Evolutionary conservation across 306 rosid species (phyloP), one percentile per base, ranked within the genome.

Genomic region (Cyamopsis tetragonoloba): DNA sequence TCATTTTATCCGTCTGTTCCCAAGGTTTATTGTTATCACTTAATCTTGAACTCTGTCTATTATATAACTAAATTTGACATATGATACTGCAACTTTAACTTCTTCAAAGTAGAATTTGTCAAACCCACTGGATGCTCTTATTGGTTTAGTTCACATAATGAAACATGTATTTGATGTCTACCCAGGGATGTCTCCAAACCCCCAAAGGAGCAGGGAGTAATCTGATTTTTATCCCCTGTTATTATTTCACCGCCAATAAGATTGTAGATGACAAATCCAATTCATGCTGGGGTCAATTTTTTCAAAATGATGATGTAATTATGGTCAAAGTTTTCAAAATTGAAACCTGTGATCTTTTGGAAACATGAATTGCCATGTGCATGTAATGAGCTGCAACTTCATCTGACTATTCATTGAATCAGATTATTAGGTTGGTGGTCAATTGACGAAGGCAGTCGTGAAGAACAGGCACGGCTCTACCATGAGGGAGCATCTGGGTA

Each of bases 341-440:
- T 37, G 7, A 38, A 28, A 44, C 34, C 17, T 48, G 28, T 28
- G 14, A 54, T 44, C 56, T 61, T 78, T 50, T 65, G n/a, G n/a
- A n/a, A n/a, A n/a, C n/a, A n/a, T 50, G 70, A 61, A 72, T 75
- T 66, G 44, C 31, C 68, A 24, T 59, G 62, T 68, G 58, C 28
- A n/a, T 71, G 38, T 42, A 23, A 24, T 62, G 47, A 14, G 19
- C 42, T 61, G 78, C 51, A 49, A 35, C 73, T 70, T n/a, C 37
- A 38, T 75, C 77, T 76, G 75, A 75, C 24, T 58, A 58, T 77
- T 24, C 13, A 8, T 70, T 54, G 39, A 66, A 59, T 54, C 83
- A 95, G 99, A 84, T 84, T 95, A 22, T 78, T 95, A 64, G 99
- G 99, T 44, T 95, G 99, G 99, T 95, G 99, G 99, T 90, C 99